Base-by-base conservation (phyloP, 2,329 filamentous ascomycete genomes). In the Fusarium palustre region DNA sequence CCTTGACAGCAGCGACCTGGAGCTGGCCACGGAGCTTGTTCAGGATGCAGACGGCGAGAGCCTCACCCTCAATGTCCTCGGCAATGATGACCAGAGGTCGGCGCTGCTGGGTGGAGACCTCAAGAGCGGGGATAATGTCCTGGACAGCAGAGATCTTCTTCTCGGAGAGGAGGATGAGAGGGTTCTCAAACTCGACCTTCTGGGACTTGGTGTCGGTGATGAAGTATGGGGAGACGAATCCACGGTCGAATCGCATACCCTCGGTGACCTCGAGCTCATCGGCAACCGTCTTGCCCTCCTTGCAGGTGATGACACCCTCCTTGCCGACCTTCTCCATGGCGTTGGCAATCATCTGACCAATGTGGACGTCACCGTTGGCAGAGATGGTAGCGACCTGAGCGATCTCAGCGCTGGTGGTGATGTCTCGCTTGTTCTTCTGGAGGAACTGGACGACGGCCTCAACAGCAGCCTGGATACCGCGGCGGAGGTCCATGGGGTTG, bases 271-370 rank as follows among this genome's bases (percentile, higher is more conserved):
- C 96, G 59, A 99, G 91, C 89, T 99, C 96, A 76, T 99, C 96
- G 77, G 92, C 90, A 79, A 97, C 91, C 65, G 96, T 98, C 92
- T 98, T 99, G 81, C 96, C 96, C 88, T 99, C 96, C 91, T 99
- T 99, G 79, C 98, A 95, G 62, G 96, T 99, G 82, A 99, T 99
- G 79, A 99, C 96, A 87, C 96, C 96, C 87, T 99, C 96, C 89
- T 99, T 99, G 83, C 96, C 96, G 70, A 99, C 96, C 89, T 97
- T 97, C 89, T 99, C 96, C 96, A 99, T 99, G 75, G 96, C 96
- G 80, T 90, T 97, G 79, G 96, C 94, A 81, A 99, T 96, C 79
- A 99, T 89, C 84, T 93, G 91, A 76, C 96, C 96, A 78, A 99
- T 93, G 84, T 97, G 94, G 63, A 89, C 90, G 80, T 99, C 96